phyloP scores from a whole-genome alignment of 148 eudicot genomes.

The Persicaria maculosa region DNA sequence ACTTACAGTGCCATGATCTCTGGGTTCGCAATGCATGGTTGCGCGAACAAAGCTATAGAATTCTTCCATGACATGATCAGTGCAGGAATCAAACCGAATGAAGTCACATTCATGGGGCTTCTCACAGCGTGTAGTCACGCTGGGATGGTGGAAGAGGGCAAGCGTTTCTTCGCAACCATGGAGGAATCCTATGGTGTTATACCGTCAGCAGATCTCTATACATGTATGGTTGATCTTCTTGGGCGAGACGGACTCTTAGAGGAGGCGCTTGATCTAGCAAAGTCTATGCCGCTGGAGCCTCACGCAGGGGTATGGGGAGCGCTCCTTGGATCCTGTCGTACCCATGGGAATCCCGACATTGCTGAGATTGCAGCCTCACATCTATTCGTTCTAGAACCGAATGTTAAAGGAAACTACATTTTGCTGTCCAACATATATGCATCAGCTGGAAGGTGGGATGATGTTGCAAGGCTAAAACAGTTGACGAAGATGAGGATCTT shows the following conservation, averaged over 20 bases:
- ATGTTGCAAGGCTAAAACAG: slow-evolving; percentile 38
- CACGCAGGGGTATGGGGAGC: slow-evolving; percentile 63
- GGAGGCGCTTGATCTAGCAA: slow-evolving; percentile 45
- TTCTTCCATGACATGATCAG: slow-evolving; percentile 43
- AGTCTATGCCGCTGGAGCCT: slow-evolving; percentile 42
- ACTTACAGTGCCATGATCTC: slow-evolving; percentile 53
- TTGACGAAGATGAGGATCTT: slow-evolving; percentile 51
- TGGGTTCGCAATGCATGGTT: slow-evolving; percentile 51
- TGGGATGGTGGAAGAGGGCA: slow-evolving; percentile 54
- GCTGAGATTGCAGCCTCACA: slow-evolving; percentile 52
- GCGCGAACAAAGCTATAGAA: slow-evolving; percentile 35
- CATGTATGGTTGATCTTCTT: slow-evolving; percentile 62
- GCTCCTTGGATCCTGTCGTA: slow-evolving; percentile 58
- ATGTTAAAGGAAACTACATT: slow-evolving; percentile 41
- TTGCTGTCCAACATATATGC: slow-evolving; percentile 49
- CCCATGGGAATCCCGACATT: slow-evolving; percentile 53
- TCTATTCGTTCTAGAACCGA: slow-evolving; percentile 48
- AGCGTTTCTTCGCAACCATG: slow-evolving; percentile 33
- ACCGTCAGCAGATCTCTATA: slow-evolving; percentile 41
- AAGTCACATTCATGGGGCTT: slow-evolving; percentile 51
- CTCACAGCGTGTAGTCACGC: slow-evolving; percentile 60
- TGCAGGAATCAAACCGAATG: slow-evolving; percentile 41
- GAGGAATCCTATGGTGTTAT: slow-evolving; percentile 32
- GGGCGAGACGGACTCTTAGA: slow-evolving; percentile 48
- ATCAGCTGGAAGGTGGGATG: slow-evolving; percentile 45